Base-by-base conservation (phyloP, 345 rosid species). In the Theobroma cacao region DNA sequence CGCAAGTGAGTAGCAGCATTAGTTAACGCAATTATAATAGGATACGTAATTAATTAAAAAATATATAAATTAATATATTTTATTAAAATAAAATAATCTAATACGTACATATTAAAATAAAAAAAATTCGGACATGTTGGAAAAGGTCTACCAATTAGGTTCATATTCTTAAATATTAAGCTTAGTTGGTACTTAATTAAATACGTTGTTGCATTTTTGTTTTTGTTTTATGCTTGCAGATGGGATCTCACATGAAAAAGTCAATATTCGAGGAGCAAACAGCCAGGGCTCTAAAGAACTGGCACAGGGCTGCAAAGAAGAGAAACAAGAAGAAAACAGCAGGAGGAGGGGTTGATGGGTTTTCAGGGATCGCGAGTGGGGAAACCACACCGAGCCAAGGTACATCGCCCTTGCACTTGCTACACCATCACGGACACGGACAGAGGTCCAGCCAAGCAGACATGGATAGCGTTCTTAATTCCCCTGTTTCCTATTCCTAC, bases 211-310 rank as follows among this genome's bases (percentile, higher is more conserved):
- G n/a, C n/a, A n/a, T n/a, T n/a, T n/a, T n/a, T n/a, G n/a, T n/a
- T n/a, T n/a, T n/a, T n/a, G n/a, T n/a, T n/a, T n/a, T n/a, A n/a
- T n/a, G n/a, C n/a, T n/a, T 74, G 41, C 79, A 89, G 92, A 89
- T 88, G 92, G 91, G 92, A 15, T 86, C 92, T 52, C 87, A 88
- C 84, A 89, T 89, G 91, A 89, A 89, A 78, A 82, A 75, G 52
- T 60, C 88, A 53, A 87, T 89, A 50, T 89, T 89, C 48, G 91
- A 88, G 69, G 89, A 89, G 78, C 92, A 89, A 80, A 89, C 90
- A 41, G 82, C 87, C 0, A 89, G 78, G 65, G 92, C 88, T 36
- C 86, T 88, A 17, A 62, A 67, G 77, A 88, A 79, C 61, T 86
- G 91, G 91, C 88, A 79, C 38, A 81, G 71, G 47, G 87, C 88